phyloP scores from a whole-genome alignment of 345 rosid species.

The Raphanus raphanistrum region DNA sequence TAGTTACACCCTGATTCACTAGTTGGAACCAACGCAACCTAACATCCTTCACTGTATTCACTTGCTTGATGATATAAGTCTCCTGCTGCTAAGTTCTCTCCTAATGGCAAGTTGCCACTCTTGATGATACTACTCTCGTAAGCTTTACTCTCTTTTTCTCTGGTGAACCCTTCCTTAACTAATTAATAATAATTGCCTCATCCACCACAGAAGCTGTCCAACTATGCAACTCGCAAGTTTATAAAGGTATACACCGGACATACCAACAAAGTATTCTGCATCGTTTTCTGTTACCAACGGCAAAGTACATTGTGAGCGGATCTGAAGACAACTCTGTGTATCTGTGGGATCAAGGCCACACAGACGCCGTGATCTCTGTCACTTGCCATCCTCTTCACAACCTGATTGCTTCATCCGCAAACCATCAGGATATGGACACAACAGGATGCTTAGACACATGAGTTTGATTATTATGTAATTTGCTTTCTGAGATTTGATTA shows the following conservation, averaged over 20 bases:
- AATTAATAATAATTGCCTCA: too few relatives aligned
- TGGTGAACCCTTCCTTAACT: too few relatives aligned
- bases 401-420: constrained; percentile 82
- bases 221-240: constrained; percentile 85
- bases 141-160: constrained; percentile 21
- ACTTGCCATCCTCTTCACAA: constrained; percentile 76
- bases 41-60: neutral
- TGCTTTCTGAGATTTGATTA: neutral
- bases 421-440: constrained; percentile 70
- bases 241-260: constrained; percentile 84
- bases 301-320: constrained; percentile 87
- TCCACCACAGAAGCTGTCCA: constrained; percentile 70
- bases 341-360: constrained; percentile 93
- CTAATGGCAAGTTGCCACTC: constrained; percentile 89
- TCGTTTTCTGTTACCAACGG: constrained; percentile 93
- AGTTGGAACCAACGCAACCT: neutral
- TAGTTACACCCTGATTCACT: neutral
- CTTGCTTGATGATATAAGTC: constrained; percentile 60
- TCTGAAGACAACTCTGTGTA: constrained; percentile 90
- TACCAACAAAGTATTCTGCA: constrained; percentile 69
- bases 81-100: constrained; percentile 83
- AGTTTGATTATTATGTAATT: neutral
- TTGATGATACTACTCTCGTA: constrained; percentile 74
- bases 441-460: constrained; percentile 45
- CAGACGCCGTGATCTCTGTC: constrained; percentile 82